A percentile compares a stretch with the other conserved stretches of the same genome.
Evolutionary conservation across 495 filamentous ascomycete species (phyloP).

Genomic region (Aspergillus egyptiacus): DNA sequence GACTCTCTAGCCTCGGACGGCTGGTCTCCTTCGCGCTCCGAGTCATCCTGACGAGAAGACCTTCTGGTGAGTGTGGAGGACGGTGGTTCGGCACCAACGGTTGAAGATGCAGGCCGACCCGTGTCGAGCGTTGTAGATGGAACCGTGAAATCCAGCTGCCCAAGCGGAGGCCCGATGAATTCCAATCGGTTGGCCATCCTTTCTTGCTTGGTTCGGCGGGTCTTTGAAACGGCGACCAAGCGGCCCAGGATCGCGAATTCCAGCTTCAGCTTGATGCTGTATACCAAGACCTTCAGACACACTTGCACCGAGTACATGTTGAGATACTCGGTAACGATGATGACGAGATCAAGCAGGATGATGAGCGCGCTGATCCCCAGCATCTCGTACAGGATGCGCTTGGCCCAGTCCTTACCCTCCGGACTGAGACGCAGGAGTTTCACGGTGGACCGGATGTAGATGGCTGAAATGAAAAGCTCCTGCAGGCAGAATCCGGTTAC

Average conservation of each 20-base stretch:
- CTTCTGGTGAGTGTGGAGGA: too few relatives aligned
- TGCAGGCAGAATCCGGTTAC: constrained; percentile 43
- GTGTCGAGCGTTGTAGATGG: too few relatives aligned
- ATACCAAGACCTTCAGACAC: constrained; percentile 41
- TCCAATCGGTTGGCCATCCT: neutral
- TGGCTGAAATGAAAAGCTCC: constrained; percentile 43
- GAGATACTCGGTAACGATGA: constrained; percentile 42
- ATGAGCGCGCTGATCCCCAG: constrained; percentile 40
- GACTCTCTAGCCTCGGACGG: too few relatives aligned
- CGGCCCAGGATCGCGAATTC: constrained; percentile 44
- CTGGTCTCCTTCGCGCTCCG: too few relatives aligned
- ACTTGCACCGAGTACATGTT: constrained; percentile 40
- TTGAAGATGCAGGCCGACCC: too few relatives aligned
- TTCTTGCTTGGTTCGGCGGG: neutral
- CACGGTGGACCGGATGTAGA: constrained; percentile 43
- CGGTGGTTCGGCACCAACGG: too few relatives aligned
- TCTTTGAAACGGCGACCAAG: constrained; percentile 12
- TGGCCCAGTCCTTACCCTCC: constrained; percentile 22
- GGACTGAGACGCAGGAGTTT: constrained; percentile 31
- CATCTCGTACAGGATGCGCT: constrained; percentile 39
- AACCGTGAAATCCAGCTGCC: too few relatives aligned
- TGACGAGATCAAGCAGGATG: constrained; percentile 38
- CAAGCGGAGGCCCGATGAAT: neutral
- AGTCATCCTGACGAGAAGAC: too few relatives aligned
- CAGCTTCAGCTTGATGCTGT: constrained; percentile 50